Conservation (phyloP, 2,329 filamentous ascomycete species). For the Stenocarpella maydis region DNA sequence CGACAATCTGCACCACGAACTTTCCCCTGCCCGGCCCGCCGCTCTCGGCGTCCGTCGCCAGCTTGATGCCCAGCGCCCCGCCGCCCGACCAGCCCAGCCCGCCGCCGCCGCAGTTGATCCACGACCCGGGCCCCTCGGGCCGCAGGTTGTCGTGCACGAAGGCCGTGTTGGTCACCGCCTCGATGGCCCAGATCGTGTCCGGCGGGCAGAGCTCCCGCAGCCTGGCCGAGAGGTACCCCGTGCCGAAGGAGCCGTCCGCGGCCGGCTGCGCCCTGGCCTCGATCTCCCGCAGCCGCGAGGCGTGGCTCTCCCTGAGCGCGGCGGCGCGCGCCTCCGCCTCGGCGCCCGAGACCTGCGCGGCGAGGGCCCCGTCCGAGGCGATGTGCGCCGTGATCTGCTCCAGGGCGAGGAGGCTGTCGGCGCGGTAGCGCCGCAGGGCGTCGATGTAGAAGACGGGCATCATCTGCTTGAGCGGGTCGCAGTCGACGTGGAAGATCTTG, state of each 20-base stretch:
- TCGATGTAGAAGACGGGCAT: slow-evolving; percentile 79
- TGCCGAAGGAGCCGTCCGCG: slow-evolving; percentile 68
- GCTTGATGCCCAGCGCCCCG: slow-evolving; percentile 58
- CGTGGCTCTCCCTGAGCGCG: slow-evolving; percentile 64
- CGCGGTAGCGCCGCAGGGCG: slow-evolving; percentile 71
- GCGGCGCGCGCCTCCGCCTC: slow-evolving; percentile 56
- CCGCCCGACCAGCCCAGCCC: slow-evolving; percentile 63
- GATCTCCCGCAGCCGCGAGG: slow-evolving; percentile 67
- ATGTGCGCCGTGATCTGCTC: slow-evolving; percentile 74
- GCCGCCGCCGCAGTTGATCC: slow-evolving; percentile 63
- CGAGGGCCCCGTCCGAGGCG: slow-evolving; percentile 52
- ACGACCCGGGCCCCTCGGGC: slow-evolving; percentile 60
- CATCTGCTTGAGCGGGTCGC: slow-evolving; percentile 73
- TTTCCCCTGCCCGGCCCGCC: slow-evolving; percentile 50
- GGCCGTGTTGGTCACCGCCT: slow-evolving; percentile 75
- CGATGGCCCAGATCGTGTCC: slow-evolving; percentile 75
- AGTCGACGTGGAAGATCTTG: slow-evolving; percentile 69
- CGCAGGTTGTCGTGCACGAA: slow-evolving; percentile 75
- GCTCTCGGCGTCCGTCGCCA: slow-evolving; percentile 52
- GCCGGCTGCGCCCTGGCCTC: slow-evolving; percentile 64
- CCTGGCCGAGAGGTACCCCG: slow-evolving; percentile 52
- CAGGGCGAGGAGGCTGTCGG: slow-evolving; percentile 70
- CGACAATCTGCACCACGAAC: slow-evolving; percentile 58
- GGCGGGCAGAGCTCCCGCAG: slow-evolving; percentile 48
- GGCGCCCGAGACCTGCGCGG: slow-evolving; percentile 50